A percentile compares a stretch with the other conserved stretches of the same genome.
Conservation (phyloP, 2,329 filamentous ascomycete species). For the Arthrobotrys conoides region DNA sequence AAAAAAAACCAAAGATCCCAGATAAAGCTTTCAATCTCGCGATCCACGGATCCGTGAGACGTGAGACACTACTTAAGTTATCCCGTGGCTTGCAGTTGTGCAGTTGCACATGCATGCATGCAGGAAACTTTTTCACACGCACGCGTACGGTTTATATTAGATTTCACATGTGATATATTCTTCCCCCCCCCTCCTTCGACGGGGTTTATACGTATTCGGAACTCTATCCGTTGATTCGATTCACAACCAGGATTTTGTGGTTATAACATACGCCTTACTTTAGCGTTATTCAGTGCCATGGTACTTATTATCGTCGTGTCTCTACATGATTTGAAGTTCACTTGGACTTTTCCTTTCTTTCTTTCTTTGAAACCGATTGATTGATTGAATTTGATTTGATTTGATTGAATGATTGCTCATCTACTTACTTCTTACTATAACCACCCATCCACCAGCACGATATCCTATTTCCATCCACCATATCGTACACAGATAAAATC, state of each 20-base stretch:
- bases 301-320: background rate
- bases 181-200: no score
- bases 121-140: no score
- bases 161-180: no score
- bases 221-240: no score
- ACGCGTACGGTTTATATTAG: no score
- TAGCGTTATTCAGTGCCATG: background rate
- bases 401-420: conserved; percentile 9
- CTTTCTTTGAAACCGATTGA: background rate
- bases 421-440: conserved; percentile 17
- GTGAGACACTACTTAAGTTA: background rate
- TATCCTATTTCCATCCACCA: background rate
- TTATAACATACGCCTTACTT: background rate
- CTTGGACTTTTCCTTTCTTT: background rate
- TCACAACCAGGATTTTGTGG: no score
- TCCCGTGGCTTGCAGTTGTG: background rate
- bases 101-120: no score
- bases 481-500: conserved; percentile 13
- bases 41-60: conserved; percentile 1
- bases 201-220: no score
- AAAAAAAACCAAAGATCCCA: background rate
- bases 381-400: background rate
- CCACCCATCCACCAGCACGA: background rate
- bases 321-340: conserved; percentile 2
- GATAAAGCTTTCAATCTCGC: conserved; percentile 5